Evolutionary conservation across 2,329 filamentous ascomycete species (phyloP), one percentile per base, ranked within the genome.

Genomic region (Colletotrichum siamense): DNA sequence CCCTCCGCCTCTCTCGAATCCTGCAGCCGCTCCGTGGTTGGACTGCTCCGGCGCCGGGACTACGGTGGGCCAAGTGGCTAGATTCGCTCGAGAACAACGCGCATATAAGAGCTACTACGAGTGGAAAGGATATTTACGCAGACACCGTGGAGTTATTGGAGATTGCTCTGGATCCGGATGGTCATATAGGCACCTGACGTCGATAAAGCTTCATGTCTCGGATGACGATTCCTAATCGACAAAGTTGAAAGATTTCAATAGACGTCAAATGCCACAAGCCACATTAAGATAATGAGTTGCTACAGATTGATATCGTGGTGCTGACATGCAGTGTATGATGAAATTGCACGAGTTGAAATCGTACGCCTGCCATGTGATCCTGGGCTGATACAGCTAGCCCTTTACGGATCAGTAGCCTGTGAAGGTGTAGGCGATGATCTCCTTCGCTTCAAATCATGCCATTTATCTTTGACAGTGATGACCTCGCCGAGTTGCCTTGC

Each of bases 21-120:
- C 85, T 95, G 39, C 88, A 90, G 66, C 91, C 92, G 18, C 92
- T 94, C 78, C 87, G 92, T 24, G 91, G 90, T 26, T 95, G 94
- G 92, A 89, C 91, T 1, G 90, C 92, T 28, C 90, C 92, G 0
- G 89, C 92, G 77, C 87, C 89, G 3, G 92, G 91, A 2, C 55
- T 69, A n/a, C 88, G 94, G 8, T 95, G 93, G 93, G 90, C 89
- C 32, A 87, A 85, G 62, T 96, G 94, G 94, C 87, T 95, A 8
- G 88, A 92, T 34, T 94, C 94, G 1, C 89, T 96, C 68, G 94
- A 95, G 82, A 81, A 81, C 0, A 90, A 95, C 77, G 87, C 88
- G 39, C 89, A 92, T 76, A 89, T 96, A 9, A 88, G 87, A 82
- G 91, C 90, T 34, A 96, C 94, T 16, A 94, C 92, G 26, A 95